Evolutionary conservation across 371 early-diverging fungal species (phyloP).

Genomic region (Thermomucor indicae-seudaticae): DNA sequence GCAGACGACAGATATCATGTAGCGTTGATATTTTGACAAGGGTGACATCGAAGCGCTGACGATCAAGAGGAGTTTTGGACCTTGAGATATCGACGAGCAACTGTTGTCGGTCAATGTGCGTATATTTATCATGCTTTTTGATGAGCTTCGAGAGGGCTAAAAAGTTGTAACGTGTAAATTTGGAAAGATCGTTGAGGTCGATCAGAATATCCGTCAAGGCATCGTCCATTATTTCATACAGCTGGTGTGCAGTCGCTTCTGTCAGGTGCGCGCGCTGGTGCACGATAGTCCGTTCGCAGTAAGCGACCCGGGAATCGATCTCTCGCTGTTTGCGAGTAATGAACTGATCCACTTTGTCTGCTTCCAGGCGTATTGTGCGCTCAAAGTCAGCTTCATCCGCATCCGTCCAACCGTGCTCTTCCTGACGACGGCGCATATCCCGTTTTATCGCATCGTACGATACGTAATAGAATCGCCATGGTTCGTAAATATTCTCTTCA

Average conservation of each 20-base stretch:
- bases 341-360: constrained; percentile 71
- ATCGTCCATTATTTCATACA: constrained; percentile 60
- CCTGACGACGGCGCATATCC: constrained; percentile 58
- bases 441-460: constrained; percentile 77
- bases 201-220: constrained; percentile 75
- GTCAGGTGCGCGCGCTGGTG: constrained; percentile 23
- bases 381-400: constrained; percentile 84
- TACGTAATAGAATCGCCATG: constrained; percentile 87
- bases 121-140: constrained; percentile 84
- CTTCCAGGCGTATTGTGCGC: constrained; percentile 77
- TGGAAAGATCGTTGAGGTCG: constrained; percentile 88
- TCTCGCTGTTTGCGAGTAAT: constrained; percentile 77
- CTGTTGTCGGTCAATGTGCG: constrained; percentile 13
- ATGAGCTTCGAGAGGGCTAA: constrained; percentile 92
- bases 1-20: constrained; percentile 79
- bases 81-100: constrained; percentile 27
- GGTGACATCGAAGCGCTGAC: constrained; percentile 71
- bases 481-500: constrained; percentile 62
- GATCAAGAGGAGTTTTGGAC: constrained; percentile 25
- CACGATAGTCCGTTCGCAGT: constrained; percentile 53
- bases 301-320: constrained; percentile 79
- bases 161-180: constrained; percentile 94
- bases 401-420: constrained; percentile 48
- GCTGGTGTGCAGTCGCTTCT: constrained; percentile 9
- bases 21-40: constrained; percentile 85